phyloP scores from a whole-genome alignment of 257 asterid species.

The Galeopsis tetrahit region DNA sequence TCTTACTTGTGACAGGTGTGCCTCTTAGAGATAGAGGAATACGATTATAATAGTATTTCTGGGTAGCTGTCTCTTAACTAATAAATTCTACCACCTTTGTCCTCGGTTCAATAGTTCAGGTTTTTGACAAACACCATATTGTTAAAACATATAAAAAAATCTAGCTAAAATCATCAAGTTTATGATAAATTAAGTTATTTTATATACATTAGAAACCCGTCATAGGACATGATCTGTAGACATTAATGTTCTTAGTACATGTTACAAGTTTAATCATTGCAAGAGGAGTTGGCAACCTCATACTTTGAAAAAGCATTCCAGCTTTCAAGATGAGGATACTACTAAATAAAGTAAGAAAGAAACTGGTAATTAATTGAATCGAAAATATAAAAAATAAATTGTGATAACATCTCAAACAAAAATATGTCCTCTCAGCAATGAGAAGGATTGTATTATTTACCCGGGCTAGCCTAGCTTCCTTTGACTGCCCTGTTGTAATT shows the following conservation, averaged over 20 bases:
- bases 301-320: not conserved
- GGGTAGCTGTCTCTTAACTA: constrained; percentile 19
- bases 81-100: constrained; percentile 19
- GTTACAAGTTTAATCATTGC: constrained; percentile 27
- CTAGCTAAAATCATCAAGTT: not conserved
- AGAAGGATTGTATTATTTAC: constrained; percentile 49
- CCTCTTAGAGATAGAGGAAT: not conserved
- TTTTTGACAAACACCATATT: constrained; percentile 17
- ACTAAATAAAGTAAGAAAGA: constrained; percentile 15
- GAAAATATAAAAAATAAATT: constrained; percentile 9
- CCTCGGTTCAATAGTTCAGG: constrained; percentile 12
- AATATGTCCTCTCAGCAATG: constrained; percentile 29
- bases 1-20: not conserved
- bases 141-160: constrained; percentile 20
- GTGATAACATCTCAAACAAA: constrained; percentile 9
- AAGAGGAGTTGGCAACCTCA: constrained; percentile 3
- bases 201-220: constrained; percentile 15
- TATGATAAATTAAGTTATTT: constrained; percentile 18
- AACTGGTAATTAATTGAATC: not conserved
- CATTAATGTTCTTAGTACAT: constrained; percentile 7
- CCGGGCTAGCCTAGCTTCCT: constrained; percentile 98
- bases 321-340: constrained; percentile 16
- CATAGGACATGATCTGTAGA: not conserved
- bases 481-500: constrained; percentile 88
- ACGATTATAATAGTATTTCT: not conserved